Percentiles rank a stretch among this genome's conserved stretches.
phyloP scores from a whole-genome alignment of 1,139 yeast genomes.

The Geotrichum macrosporum region DNA sequence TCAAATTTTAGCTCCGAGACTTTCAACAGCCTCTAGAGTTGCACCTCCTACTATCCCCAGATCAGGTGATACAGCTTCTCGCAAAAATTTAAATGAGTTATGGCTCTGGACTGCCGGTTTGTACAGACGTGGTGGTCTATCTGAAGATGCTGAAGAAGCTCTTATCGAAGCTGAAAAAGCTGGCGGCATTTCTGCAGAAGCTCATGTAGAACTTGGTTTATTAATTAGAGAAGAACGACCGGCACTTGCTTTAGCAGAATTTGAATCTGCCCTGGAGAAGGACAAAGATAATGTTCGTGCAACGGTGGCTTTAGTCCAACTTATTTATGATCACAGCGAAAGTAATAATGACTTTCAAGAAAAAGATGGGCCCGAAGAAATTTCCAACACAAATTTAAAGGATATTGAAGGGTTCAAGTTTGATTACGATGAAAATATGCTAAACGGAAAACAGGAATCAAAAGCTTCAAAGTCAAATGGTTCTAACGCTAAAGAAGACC shows the following conservation, averaged over 20 bases:
- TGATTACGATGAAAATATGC: not conserved
- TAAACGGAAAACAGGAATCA: not conserved
- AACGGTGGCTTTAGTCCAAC: conserved; percentile 60
- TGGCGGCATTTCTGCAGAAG: conserved; percentile 49
- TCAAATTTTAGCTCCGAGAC: conserved; percentile 8
- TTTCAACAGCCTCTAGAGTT: conserved; percentile 10
- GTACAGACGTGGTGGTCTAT: conserved; percentile 54
- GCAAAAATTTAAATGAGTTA: conserved; percentile 46
- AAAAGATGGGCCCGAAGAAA: not conserved
- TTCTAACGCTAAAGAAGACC: not conserved
- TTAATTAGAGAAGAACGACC: conserved; percentile 40
- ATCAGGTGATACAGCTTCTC: conserved; percentile 1
- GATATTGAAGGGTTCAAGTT: not conserved
- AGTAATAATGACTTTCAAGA: conserved; percentile 19
- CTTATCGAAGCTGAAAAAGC: conserved; percentile 64
- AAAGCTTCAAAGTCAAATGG: conserved; percentile 3
- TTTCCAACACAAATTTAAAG: not conserved
- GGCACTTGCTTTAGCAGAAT: conserved; percentile 54
- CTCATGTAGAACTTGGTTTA: conserved; percentile 54
- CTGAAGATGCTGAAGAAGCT: conserved; percentile 66
- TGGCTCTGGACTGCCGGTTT: conserved; percentile 76
- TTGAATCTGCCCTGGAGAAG: conserved; percentile 60
- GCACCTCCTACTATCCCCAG: conserved; percentile 6
- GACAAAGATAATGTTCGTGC: conserved; percentile 53
- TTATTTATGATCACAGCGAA: conserved; percentile 45